Percentiles rank a stretch among this genome's conserved stretches.
phyloP scores from a whole-genome alignment of 1,139 yeast genomes.

The Yamadazyma mexicana region DNA sequence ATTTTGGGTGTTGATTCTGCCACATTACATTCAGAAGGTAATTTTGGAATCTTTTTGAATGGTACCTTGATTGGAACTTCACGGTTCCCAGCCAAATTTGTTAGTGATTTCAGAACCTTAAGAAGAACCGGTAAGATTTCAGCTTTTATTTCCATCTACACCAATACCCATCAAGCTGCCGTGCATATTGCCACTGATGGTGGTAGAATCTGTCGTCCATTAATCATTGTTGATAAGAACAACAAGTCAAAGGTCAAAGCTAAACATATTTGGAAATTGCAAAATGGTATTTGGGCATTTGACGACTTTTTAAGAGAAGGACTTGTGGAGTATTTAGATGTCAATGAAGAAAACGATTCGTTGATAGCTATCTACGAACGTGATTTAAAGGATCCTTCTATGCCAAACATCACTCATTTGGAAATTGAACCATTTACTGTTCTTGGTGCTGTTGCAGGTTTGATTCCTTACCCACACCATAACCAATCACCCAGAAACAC shows the following conservation, averaged over 20 bases:
- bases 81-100: slow-evolving; percentile 80
- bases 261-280: slow-evolving; percentile 61
- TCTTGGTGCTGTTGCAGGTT: slow-evolving; percentile 96
- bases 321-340: slow-evolving; percentile 92
- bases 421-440: slow-evolving; percentile 97
- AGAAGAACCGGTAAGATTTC: slow-evolving; percentile 87
- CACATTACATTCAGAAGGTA: slow-evolving; percentile 71
- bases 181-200: slow-evolving; percentile 99
- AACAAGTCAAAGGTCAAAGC: slow-evolving; percentile 71
- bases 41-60: slow-evolving; percentile 82
- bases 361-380: slow-evolving; percentile 87
- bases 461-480: slow-evolving; percentile 99
- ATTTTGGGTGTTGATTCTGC: slow-evolving; percentile 81
- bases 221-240: slow-evolving; percentile 74
- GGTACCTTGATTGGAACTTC: slow-evolving; percentile 95
- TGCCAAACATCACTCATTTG: slow-evolving; percentile 66
- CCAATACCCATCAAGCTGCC: slow-evolving; percentile 85
- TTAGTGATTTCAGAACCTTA: slow-evolving; percentile 69
- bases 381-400: slow-evolving; percentile 27
- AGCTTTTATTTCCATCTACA: slow-evolving; percentile 87
- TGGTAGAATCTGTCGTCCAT: slow-evolving; percentile 96
- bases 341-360: slow-evolving; percentile 95
- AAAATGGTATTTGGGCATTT: slow-evolving; percentile 73
- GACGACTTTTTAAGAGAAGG: slow-evolving; percentile 89
- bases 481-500: slow-evolving; percentile 98